These are phyloP conservation scores for Apocynum venetum DNA, from an alignment of 257 asterid species.

Conservation along the genomic window DNA sequence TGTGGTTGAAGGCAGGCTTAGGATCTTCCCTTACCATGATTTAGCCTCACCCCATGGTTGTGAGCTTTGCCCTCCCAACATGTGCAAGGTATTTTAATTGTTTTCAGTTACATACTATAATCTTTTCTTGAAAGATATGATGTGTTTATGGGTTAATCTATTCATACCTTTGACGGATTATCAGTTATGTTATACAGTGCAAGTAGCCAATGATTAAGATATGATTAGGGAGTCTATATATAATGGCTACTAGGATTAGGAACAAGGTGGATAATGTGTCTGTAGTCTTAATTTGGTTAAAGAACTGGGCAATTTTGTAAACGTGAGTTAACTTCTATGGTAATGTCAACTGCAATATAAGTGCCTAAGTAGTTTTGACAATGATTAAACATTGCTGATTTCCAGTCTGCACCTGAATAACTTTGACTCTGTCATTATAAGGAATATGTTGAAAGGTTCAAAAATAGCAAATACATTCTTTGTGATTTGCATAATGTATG, in stretches of 20 bases:
- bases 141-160: not conserved
- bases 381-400: no score
- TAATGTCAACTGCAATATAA: no score
- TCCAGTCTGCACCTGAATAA: no score
- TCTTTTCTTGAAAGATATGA: not conserved
- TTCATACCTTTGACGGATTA: not conserved
- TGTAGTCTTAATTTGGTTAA: not conserved
- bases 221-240: not conserved
- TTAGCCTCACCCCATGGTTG: slow-evolving; percentile 47
- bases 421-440: no score
- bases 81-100: slow-evolving; percentile 63
- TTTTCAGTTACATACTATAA: not conserved
- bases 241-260: not conserved
- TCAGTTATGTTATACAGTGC: not conserved
- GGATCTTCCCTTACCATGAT: slow-evolving; percentile 56
- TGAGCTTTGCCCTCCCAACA: slow-evolving; percentile 66
- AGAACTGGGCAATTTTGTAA: not conserved
- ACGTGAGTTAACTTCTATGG: no score
- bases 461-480: not conserved
- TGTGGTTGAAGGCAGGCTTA: slow-evolving; percentile 54
- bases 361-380: no score
- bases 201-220: not conserved
- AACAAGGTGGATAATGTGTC: not conserved
- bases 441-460: no score
- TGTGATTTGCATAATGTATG: not conserved